These are phyloP conservation scores for Clarireedia paspali DNA, from an alignment of 2,329 filamentous ascomycete species.

Conservation along the genomic window DNA sequence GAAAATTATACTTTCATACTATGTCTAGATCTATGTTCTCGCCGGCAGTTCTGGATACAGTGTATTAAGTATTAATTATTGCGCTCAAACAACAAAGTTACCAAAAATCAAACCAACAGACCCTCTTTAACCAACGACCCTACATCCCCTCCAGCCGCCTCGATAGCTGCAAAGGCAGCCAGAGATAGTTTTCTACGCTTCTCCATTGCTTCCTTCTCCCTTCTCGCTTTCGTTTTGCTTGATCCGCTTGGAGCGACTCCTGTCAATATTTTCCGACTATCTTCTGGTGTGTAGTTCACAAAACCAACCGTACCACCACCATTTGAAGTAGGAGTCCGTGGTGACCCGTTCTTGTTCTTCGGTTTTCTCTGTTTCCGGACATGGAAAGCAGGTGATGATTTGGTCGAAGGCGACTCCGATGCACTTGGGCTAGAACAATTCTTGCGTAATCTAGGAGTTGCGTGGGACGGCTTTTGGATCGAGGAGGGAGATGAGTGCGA, in stretches of 20 bases:
- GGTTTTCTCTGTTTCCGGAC: constrained; percentile 23
- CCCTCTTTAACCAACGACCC: constrained; percentile 44
- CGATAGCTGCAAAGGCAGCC: constrained; percentile 59
- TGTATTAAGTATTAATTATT: neutral
- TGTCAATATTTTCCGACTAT: constrained; percentile 71
- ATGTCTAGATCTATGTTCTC: neutral
- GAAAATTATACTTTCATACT: neutral
- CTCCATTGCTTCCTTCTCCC: constrained; percentile 82
- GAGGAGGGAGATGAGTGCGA: constrained; percentile 2
- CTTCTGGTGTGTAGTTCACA: constrained; percentile 82
- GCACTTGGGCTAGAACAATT: constrained; percentile 9
- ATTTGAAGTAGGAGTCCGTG: constrained; percentile 30
- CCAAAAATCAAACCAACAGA: constrained; percentile 33
- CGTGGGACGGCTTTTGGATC: constrained; percentile 7
- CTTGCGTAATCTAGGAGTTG: constrained; percentile 1
- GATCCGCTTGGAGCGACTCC: constrained; percentile 89
- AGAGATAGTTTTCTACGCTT: constrained; percentile 61
- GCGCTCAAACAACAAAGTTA: neutral
- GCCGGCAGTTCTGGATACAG: neutral
- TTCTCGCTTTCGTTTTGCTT: constrained; percentile 86
- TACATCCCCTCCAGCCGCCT: constrained; percentile 63
- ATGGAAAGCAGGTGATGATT: constrained; percentile 12
- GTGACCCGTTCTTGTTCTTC: constrained; percentile 24
- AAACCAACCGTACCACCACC: constrained; percentile 49
- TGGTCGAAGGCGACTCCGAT: constrained; percentile 14